Evolutionary conservation across 2,329 filamentous ascomycete genomes (phyloP), one percentile per base, ranked within the genome.

Genomic region (Ilyonectria robusta): DNA sequence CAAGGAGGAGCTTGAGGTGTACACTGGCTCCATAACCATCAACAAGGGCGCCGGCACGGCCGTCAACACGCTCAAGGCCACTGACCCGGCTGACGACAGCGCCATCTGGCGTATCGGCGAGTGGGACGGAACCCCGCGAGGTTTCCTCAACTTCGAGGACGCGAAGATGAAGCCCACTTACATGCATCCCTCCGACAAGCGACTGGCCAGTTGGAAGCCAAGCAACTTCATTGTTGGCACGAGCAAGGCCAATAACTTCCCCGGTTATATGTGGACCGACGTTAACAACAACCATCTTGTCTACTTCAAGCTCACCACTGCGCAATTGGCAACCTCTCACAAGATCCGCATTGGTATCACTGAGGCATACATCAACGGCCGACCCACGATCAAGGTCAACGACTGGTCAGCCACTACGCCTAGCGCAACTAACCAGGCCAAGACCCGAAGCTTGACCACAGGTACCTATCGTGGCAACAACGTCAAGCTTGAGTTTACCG

Each of bases 201-300:
- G 76, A 2, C 75, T 80, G 37, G 62, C 75, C 15, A 67, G 68
- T 15, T 80, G 78, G 78, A 75, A 76, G 50, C 67, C 75, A 9
- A 70, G 70, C 54, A 80, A 79, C 72, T 80, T 76, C 67, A 81
- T 80, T 53, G 74, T 81, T 15, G 79, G 80, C 56, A 79, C 80
- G 10, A 78, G 77, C 26, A 67, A 77, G 5, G 72, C 73, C 3
- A 79, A 74, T 61, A 68, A 72, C 21, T 81, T 84, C 71, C 82
- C 81, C 0, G 79, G 80, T 2, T 83, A 83, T 66, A 82, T 83
- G 62, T 83, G 81, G 81, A 77, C 79, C 35, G 81, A 80, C 48
- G 64, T 83, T 56, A 83, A 83, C 74, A 83, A 81, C 71, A 76
- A 79, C 51, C 78, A 82, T 57, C 59, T 83, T 29, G 75, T 83